Base-by-base conservation (phyloP, 805 yeast species). In the Candida hungchunana region DNA sequence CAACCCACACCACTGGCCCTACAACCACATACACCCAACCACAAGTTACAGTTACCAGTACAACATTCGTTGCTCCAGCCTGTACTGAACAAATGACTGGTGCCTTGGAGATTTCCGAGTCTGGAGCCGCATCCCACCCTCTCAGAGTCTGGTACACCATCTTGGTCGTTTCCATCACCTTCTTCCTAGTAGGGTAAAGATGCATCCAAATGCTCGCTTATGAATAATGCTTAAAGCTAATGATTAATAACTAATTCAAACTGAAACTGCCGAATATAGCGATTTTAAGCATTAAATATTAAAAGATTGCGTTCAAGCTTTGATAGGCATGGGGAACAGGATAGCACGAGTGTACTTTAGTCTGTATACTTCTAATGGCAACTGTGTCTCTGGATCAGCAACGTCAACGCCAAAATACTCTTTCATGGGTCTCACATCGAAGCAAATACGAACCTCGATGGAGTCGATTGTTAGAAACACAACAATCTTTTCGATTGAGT, bases 291-390 rank as follows among this genome's bases (percentile, higher is more conserved):
- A 6, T 21, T 18, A n/a, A 17, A 16, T 21, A 11, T n/a, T 7
- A 24, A 12, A 8, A 14, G 26, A 12, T 24, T 24, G n/a, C n/a
- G n/a, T n/a, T n/a, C n/a, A n/a, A 24, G 7, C 28, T 18, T 14
- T 25, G 18, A 27, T 17, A 11, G 21, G 21, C 21, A 10, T 30
- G n/a, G 38, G 38, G 18, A 35, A 35, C 12, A 35, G 21, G 26
- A 35, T 30, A 2, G 38, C 29, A 22, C 38, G 32, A 10, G 38
- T 25, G 19, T 35, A 35, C 23, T 23, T 9, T 34, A 35, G 13
- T 13, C 23, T 29, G 25, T 29, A 35, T 30, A 5, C 17, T 13
- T 11, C 10, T 20, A 19, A 27, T 21, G 23, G 11, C 13, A 12
- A 17, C 30, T 14, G 10, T 14, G 13, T 7, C 30, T 8, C n/a